Evolutionary conservation across 164 flowering plant species (phyloP), one percentile per base, ranked within the genome.

Genomic region (Aristolochia californica): DNA sequence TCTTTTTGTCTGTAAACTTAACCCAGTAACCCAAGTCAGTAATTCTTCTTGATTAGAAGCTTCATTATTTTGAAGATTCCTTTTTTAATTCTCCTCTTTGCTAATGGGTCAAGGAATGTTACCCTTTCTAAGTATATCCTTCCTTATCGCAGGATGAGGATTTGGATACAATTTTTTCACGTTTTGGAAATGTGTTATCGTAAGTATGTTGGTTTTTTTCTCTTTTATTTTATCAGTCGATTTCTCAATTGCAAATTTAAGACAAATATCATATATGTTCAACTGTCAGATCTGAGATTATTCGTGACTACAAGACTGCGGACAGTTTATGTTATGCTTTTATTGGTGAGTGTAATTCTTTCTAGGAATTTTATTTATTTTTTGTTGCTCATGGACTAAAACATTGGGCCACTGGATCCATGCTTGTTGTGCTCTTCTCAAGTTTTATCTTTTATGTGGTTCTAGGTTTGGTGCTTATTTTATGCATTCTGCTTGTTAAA

Each of bases 1-100:
- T 43, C 71, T 93, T 24, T 90, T 93, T 72, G 99, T 89, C 53
- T 93, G 97, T 69, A 93, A 89, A 66, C 83, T 93, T 53, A 93
- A 89, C 74, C 96, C 99, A 45, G 95, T 87, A n/a, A 93, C 99
- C 66, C 91, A 90, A 72, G 96, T 84, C 58, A 76, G 88, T 76
- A 14, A 43, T 61, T 11, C 25, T 47, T 18, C 47, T 26, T 38
- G 16, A 11, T 28, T 43, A 28, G 44, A 48, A 50, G 22, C 50
- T 49, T 7, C 18, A 47, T 18, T 23, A 21, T 14, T 24, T 27
- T 47, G 40, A 34, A 7, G 10, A 34, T 34, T 34, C 40, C 40
- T 34, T 34, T 34, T 34, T 34, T 1, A 34, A 34, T 34, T 34
- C 10, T 34, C 10, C 40, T 34, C 40, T 34, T 34, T 7, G 40